phyloP scores from a whole-genome alignment of 2,329 filamentous ascomycete species.

The Fusarium verrucosum region DNA sequence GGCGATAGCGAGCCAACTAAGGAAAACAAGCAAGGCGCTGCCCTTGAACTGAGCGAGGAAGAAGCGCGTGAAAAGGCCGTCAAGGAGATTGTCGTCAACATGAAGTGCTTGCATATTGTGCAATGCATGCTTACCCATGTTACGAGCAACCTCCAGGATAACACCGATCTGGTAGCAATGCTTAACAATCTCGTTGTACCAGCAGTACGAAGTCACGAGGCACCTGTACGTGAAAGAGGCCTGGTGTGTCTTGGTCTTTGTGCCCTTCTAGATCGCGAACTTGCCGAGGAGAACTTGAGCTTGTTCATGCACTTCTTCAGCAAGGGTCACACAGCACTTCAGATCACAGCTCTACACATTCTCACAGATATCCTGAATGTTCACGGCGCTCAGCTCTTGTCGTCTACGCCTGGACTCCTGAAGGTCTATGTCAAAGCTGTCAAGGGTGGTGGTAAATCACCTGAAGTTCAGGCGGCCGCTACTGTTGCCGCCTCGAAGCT shows the following conservation, averaged over 20 bases:
- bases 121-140: slow-evolving; percentile 98
- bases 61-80: slow-evolving; percentile 79
- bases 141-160: slow-evolving; percentile 84
- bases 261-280: slow-evolving; percentile 87
- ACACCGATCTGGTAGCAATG: slow-evolving; percentile 94
- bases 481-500: slow-evolving; percentile 87
- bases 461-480: slow-evolving; percentile 81
- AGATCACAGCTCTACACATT: slow-evolving; percentile 90
- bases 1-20: slow-evolving; percentile 67
- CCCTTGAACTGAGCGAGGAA: slow-evolving; percentile 65
- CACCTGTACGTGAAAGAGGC: slow-evolving; percentile 89
- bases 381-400: slow-evolving; percentile 81
- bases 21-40: slow-evolving; percentile 54
- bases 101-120: slow-evolving; percentile 97
- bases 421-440: slow-evolving; percentile 89
- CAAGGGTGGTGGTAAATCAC: slow-evolving; percentile 73
- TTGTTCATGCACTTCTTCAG: slow-evolving; percentile 96
- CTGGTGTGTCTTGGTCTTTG: slow-evolving; percentile 90
- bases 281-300: slow-evolving; percentile 90
- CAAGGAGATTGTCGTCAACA: slow-evolving; percentile 93
- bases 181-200: slow-evolving; percentile 96
- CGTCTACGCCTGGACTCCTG: slow-evolving; percentile 73
- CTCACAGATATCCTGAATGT: slow-evolving; percentile 92
- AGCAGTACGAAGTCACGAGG: slow-evolving; percentile 91
- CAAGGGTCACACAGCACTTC: slow-evolving; percentile 89